These are phyloP conservation scores for Phytophthora multivora DNA, from an alignment of 352 stramenopile genomes.

Conservation along the genomic window DNA sequence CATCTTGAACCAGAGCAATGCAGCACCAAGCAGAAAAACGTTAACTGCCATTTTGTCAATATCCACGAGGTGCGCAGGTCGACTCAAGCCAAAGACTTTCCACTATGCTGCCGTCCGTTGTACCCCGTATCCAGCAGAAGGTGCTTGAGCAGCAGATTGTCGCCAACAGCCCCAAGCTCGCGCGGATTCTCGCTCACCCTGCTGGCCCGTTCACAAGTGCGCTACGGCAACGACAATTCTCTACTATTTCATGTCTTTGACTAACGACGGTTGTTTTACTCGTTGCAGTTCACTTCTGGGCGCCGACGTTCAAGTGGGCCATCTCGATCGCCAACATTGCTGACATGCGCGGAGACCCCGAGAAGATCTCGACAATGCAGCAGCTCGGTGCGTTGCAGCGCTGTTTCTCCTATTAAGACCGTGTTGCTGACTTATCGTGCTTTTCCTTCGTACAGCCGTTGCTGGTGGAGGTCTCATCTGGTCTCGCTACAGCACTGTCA, in stretches of 20 bases:
- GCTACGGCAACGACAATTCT: slow-evolving; percentile 1
- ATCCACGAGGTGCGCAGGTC: slow-evolving; percentile 1
- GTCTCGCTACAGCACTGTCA: slow-evolving; percentile 88
- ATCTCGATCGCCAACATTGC: slow-evolving; percentile 87
- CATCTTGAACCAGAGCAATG: not conserved
- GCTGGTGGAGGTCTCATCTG: slow-evolving; percentile 82
- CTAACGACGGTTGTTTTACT: not conserved
- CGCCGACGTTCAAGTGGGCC: slow-evolving; percentile 86
- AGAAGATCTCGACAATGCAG: slow-evolving; percentile 81
- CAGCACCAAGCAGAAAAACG: slow-evolving; percentile 18
- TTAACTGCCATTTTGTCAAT: slow-evolving; percentile 15
- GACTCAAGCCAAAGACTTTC: slow-evolving; percentile 1
- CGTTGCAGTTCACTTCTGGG: slow-evolving; percentile 84
- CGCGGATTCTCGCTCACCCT: slow-evolving; percentile 68
- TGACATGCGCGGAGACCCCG: slow-evolving; percentile 77
- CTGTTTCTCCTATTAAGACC: not conserved
- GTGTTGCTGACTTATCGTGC: slow-evolving; percentile 1
- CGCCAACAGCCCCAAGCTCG: slow-evolving; percentile 68
- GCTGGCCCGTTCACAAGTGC: slow-evolving; percentile 86
- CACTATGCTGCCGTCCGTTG: slow-evolving; percentile 66
- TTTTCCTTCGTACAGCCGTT: slow-evolving; percentile 44
- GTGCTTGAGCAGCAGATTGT: slow-evolving; percentile 70
- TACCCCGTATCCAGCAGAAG: slow-evolving; percentile 75
- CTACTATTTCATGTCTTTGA: not conserved
- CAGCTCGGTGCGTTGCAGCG: slow-evolving; percentile 45